Evolutionary conservation across 2,329 filamentous ascomycete species (phyloP).

Genomic region (Mycogone perniciosa): DNA sequence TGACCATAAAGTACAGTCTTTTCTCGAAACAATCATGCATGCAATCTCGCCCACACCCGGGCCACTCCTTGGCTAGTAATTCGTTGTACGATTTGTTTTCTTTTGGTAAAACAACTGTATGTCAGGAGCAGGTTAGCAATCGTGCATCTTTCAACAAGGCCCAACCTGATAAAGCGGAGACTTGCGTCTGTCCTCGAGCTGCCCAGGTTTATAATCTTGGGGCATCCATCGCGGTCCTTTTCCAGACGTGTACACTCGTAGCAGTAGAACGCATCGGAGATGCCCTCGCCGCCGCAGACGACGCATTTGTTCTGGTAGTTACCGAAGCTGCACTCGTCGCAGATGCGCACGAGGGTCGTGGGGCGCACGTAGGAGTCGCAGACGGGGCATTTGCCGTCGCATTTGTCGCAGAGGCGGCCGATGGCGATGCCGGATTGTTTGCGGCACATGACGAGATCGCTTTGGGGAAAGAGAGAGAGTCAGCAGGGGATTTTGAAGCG

Average conservation of each 20-base stretch:
- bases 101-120: slow-evolving; percentile 57
- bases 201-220: slow-evolving; percentile 98
- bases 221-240: slow-evolving; percentile 95
- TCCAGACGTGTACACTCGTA: slow-evolving; percentile 96
- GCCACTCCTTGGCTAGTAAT: slow-evolving; percentile 46
- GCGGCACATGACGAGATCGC: slow-evolving; percentile 98
- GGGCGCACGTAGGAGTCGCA: slow-evolving; percentile 99
- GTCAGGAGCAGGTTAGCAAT: slow-evolving; percentile 6
- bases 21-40: slow-evolving; percentile 12
- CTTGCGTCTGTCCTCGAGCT: slow-evolving; percentile 88
- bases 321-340: slow-evolving; percentile 98
- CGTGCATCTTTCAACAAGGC: slow-evolving; percentile 22
- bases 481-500: slow-evolving; percentile 17
- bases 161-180: slow-evolving; percentile 32
- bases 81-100: slow-evolving; percentile 55
- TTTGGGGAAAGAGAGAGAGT: slow-evolving; percentile 28
- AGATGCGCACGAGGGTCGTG: slow-evolving; percentile 94
- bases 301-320: slow-evolving; percentile 99
- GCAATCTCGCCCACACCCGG: slow-evolving; percentile 39
- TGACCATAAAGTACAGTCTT: slow-evolving; percentile 4
- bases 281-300: slow-evolving; percentile 95
- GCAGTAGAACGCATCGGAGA: slow-evolving; percentile 98
- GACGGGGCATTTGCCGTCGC: slow-evolving; percentile 97
- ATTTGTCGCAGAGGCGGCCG: slow-evolving; percentile 98
- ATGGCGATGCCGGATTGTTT: slow-evolving; percentile 97